Evolutionary conservation across 106 monocot species (phyloP).

Genomic region (Dendrobium catenatum): DNA sequence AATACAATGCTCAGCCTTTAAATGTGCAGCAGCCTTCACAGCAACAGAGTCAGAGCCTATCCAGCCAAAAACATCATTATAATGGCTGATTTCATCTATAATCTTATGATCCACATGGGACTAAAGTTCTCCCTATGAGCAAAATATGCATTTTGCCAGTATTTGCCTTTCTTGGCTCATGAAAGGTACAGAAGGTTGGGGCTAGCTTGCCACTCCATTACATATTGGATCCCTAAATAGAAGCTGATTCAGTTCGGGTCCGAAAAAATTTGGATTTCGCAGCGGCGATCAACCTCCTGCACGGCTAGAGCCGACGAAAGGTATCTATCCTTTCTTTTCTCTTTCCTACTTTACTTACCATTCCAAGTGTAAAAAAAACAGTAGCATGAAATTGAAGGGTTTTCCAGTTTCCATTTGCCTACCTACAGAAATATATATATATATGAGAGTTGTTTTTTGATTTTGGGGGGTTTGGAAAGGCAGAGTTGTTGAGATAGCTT

Average conservation of each 20-base stretch:
- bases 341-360: not conserved
- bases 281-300: not conserved
- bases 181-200: not conserved
- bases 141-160: not conserved
- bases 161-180: slow-evolving; percentile 1
- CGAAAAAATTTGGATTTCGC: not conserved
- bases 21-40: slow-evolving; percentile 59
- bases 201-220: not conserved
- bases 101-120: not conserved
- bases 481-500: not conserved
- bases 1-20: slow-evolving; percentile 66
- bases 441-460: not conserved
- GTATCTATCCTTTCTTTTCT: not conserved
- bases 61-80: slow-evolving; percentile 58
- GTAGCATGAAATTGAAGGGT: not conserved
- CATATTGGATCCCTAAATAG: not conserved
- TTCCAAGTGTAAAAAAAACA: not conserved
- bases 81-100: slow-evolving; percentile 33
- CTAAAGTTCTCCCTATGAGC: not conserved
- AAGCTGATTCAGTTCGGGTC: not conserved
- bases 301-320: not conserved
- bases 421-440: not conserved
- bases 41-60: slow-evolving; percentile 47
- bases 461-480: not conserved
- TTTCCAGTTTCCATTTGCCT: not conserved